These are phyloP conservation scores for Citrus trifoliata DNA, from an alignment of 345 rosid genomes.

Conservation along the genomic window DNA sequence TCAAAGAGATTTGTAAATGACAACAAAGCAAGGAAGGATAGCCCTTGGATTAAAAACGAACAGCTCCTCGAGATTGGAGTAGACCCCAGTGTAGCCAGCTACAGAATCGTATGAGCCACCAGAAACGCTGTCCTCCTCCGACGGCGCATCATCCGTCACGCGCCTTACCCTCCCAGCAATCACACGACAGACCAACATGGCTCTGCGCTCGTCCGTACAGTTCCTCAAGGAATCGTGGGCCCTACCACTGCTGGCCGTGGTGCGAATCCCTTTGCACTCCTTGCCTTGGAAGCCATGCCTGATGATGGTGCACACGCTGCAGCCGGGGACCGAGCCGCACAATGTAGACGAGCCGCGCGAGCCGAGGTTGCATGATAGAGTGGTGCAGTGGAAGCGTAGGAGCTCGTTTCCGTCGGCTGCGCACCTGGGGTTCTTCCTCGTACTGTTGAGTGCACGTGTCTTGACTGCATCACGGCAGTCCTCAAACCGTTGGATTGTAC, in stretches of 20 bases:
- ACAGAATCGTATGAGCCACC: constrained; percentile 71
- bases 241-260: constrained; percentile 96
- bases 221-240: constrained; percentile 69
- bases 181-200: constrained; percentile 96
- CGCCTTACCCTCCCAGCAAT: constrained; percentile 84
- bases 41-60: constrained; percentile 81
- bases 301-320: constrained; percentile 87
- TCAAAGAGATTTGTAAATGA: constrained; percentile 67
- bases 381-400: constrained; percentile 83
- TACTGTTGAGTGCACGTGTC: constrained; percentile 67
- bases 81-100: constrained; percentile 62
- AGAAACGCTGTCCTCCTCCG: constrained; percentile 26
- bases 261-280: constrained; percentile 46
- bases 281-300: constrained; percentile 71
- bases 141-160: constrained; percentile 35
- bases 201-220: constrained; percentile 63
- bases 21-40: constrained; percentile 93
- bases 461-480: constrained; percentile 93
- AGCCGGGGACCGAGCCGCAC: constrained; percentile 75
- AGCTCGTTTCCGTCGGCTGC: constrained; percentile 99
- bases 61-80: constrained; percentile 83
- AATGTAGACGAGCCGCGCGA: constrained; percentile 71
- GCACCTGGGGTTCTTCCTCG: constrained; percentile 74
- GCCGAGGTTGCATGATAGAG: constrained; percentile 75
- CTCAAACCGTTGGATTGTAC: constrained; percentile 95